phyloP scores from a whole-genome alignment of 805 yeast species.

The Cyberlindnera subsufficiens region DNA sequence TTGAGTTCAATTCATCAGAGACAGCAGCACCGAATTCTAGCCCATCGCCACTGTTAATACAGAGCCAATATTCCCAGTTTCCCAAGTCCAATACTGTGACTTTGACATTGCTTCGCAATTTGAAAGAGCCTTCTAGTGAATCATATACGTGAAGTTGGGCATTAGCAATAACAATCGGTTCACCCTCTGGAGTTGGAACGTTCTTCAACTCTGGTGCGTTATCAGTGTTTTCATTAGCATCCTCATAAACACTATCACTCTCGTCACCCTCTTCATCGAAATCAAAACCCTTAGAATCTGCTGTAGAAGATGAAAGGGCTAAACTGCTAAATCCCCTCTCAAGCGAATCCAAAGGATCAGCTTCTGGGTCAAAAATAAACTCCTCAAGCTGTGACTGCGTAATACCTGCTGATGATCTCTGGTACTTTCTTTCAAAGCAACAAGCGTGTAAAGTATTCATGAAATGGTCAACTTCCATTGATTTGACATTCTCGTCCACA shows the following conservation, averaged over 20 bases:
- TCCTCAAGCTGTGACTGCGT: conserved; percentile 46
- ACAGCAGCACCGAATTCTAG: conserved; percentile 35
- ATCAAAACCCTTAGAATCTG: no score
- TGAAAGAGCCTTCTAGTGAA: conserved; percentile 41
- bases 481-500: conserved; percentile 53
- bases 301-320: not conserved
- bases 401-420: conserved; percentile 41
- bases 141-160: conserved; percentile 51
- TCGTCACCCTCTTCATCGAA: conserved; percentile 21
- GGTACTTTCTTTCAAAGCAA: conserved; percentile 71
- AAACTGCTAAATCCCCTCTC: not conserved
- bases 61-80: conserved; percentile 48
- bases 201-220: not conserved
- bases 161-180: conserved; percentile 6
- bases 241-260: conserved; percentile 26
- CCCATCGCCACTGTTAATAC: conserved; percentile 28
- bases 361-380: conserved; percentile 39
- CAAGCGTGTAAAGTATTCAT: conserved; percentile 58
- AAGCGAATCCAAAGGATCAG: conserved; percentile 2
- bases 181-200: conserved; percentile 21
- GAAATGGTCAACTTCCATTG: conserved; percentile 52
- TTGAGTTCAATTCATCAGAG: conserved; percentile 51
- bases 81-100: conserved; percentile 40
- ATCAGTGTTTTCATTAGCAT: conserved; percentile 22
- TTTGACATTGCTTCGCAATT: conserved; percentile 29